phyloP scores from a whole-genome alignment of 2,329 filamentous ascomycete genomes.

The Colletotrichum neosansevieriae region DNA sequence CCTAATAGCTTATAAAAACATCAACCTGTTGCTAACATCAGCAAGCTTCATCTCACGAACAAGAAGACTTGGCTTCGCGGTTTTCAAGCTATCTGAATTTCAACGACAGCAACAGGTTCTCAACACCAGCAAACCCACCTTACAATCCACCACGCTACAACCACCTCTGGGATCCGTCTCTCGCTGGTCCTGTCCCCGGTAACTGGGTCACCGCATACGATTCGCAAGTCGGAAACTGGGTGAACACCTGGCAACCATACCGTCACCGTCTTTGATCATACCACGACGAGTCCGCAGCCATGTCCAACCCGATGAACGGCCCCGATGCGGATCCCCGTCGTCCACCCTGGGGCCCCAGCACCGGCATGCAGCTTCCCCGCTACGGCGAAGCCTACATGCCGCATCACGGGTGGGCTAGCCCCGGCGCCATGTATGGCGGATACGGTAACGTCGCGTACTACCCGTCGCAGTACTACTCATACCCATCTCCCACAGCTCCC shows the following conservation, averaged over 20 bases:
- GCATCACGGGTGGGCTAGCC: conserved; percentile 46
- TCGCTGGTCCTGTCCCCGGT: conserved; percentile 48
- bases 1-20: background rate
- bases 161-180: conserved; percentile 45
- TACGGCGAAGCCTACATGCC: conserved; percentile 55
- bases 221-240: conserved; percentile 33
- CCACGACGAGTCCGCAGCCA: background rate
- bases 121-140: background rate
- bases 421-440: conserved; percentile 12
- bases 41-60: background rate
- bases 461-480: conserved; percentile 52
- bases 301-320: conserved; percentile 53
- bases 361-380: conserved; percentile 46
- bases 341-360: conserved; percentile 48
- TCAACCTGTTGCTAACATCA: background rate
- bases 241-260: conserved; percentile 53
- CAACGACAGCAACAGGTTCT: background rate
- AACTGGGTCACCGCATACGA: conserved; percentile 47
- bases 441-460: conserved; percentile 43
- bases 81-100: conserved; percentile 14
- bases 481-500: conserved; percentile 3
- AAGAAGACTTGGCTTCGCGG: conserved; percentile 1
- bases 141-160: background rate
- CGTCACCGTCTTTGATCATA: background rate
- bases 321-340: conserved; percentile 51